Evolutionary conservation across 2,329 filamentous ascomycete genomes (phyloP).

Genomic region (Apiospora sp.): DNA sequence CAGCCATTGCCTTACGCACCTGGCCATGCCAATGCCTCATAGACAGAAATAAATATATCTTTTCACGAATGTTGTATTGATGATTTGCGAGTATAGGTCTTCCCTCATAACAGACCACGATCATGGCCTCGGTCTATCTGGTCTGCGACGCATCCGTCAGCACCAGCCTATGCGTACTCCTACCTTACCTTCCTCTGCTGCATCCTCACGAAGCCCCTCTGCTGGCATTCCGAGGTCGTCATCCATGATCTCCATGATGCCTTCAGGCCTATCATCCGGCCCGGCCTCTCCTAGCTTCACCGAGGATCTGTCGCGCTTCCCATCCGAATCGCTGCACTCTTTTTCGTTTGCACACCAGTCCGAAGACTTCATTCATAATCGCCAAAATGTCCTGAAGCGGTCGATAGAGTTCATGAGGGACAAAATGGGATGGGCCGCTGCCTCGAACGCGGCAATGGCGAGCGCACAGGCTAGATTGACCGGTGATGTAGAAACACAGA

Average conservation of each 20-base stretch:
- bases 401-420: slow-evolving; percentile 98
- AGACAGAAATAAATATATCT: slow-evolving; percentile 24
- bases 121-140: slow-evolving; percentile 84
- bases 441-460: slow-evolving; percentile 77
- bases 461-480: slow-evolving; percentile 83
- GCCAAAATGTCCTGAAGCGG: slow-evolving; percentile 91
- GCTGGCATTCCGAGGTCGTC: slow-evolving; percentile 69
- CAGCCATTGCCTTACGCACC: slow-evolving; percentile 18
- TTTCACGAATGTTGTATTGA: slow-evolving; percentile 28
- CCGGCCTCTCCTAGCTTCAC: slow-evolving; percentile 78
- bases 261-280: slow-evolving; percentile 65
- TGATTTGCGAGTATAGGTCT: slow-evolving; percentile 63
- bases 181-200: slow-evolving; percentile 70
- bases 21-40: neutral
- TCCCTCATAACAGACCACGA: slow-evolving; percentile 86
- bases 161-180: slow-evolving; percentile 73
- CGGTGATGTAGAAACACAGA: slow-evolving; percentile 87
- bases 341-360: slow-evolving; percentile 98
- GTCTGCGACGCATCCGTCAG: slow-evolving; percentile 92
- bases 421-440: slow-evolving; percentile 79
- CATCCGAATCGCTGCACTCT: slow-evolving; percentile 94
- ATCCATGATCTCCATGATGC: slow-evolving; percentile 74
- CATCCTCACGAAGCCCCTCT: slow-evolving; percentile 68
- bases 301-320: slow-evolving; percentile 92
- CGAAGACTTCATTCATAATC: slow-evolving; percentile 88